Evolutionary conservation across 768 basidiomycete genomes (phyloP).

Genomic region (Tricholoma matsutake): DNA sequence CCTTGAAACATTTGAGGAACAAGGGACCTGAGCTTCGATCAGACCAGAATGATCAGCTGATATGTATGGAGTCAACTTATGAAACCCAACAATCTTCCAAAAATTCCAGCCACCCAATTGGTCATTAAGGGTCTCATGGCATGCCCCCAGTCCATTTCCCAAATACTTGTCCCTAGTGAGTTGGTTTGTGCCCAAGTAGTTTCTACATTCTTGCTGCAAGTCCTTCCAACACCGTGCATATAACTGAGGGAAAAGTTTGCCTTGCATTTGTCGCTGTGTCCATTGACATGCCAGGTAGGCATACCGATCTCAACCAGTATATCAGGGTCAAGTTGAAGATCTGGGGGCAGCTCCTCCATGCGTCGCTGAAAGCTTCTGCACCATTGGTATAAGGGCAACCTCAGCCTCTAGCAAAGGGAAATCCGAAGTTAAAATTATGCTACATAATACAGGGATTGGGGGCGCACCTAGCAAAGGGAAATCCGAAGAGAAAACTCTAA

Average conservation of each 20-base stretch:
- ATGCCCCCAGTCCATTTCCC: conserved; percentile 33
- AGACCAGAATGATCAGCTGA: background rate
- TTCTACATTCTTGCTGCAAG: conserved; percentile 35
- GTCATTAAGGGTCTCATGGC: conserved; percentile 35
- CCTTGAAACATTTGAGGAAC: background rate
- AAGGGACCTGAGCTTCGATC: background rate
- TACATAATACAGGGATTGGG: no score
- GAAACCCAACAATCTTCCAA: conserved; percentile 16
- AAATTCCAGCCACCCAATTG: conserved; percentile 35
- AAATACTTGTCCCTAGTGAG: conserved; percentile 25
- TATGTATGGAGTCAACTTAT: background rate
- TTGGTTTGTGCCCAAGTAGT: conserved; percentile 34
- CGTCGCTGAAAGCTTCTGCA: conserved; percentile 12
- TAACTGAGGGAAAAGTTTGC: conserved; percentile 29
- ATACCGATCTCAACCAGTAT: conserved; percentile 18
- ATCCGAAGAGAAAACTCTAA: no score
- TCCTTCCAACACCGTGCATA: conserved; percentile 20
- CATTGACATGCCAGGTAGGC: conserved; percentile 37
- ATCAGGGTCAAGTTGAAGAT: background rate
- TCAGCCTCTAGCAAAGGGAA: no score
- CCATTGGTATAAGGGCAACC: no score
- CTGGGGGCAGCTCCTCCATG: conserved; percentile 6
- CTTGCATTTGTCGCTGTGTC: conserved; percentile 29
- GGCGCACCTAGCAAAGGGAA: no score
- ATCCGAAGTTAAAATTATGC: no score